Base-by-base conservation (phyloP, 176 grass and related monocot species). In the Avena atlantica region DNA sequence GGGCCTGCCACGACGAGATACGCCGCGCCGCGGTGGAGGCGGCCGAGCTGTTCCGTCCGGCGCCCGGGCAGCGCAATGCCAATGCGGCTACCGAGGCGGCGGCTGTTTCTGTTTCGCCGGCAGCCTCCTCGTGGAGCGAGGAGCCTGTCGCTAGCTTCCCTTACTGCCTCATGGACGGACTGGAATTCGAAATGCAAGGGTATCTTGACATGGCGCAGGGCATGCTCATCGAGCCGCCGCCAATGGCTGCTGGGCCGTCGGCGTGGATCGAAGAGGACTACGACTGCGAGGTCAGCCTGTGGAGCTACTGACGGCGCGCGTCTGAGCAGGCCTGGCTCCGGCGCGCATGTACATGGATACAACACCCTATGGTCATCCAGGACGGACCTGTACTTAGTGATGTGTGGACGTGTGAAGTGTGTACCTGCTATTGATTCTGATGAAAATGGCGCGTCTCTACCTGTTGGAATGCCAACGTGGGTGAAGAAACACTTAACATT, bases 151-250 rank as follows among this genome's bases (percentile, higher is more conserved):
- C 1, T 3, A 50, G 40, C 24, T 42, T 71, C 12, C 37, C 37
- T 42, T 87, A 78, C 88, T 81, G 76, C 79, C 60, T 55, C 19
- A 42, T 52, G 27, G 95, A 93, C 5, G 83, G 85, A 1, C 15
- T 90, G 48, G 64, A 93, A 15, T 91, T 87, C 25, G 91, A 92
- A 56, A 95, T 93, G 87, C 88, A 91, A 50, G 92, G 88, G 11
- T 98, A 93, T 31, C 34, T 88, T 52, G 90, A 94, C 85, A 97
- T 92, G 92, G 90, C 85, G 66, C 83, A 87, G 63, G 95, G 90
- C 21, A 89, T 97, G 92, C 86, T 97, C 21, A 91, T 97, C 64
- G 88, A 97, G 48, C 95, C 86, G 8, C 90, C 81, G 29, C 69
- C 76, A 4, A 64, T 52, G 31, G 55, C 51, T 0, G 55, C 51